Conservation (phyloP, 345 rosid species). For the Gossypium australe region DNA sequence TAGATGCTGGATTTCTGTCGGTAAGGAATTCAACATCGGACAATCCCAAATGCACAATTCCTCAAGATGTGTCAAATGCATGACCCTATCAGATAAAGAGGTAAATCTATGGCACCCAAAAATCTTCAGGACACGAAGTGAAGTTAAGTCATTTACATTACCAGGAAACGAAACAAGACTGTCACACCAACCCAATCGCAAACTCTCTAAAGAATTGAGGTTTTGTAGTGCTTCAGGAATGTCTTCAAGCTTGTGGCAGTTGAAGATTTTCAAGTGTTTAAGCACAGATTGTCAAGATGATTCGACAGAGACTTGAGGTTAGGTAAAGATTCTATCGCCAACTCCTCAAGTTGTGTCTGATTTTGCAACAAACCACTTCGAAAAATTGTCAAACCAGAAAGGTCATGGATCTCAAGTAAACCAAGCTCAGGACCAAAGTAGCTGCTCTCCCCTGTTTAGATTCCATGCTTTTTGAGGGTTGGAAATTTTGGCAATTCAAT, state of each 20-base stretch:
- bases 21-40: neutral
- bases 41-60: neutral
- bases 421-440: neutral
- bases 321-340: neutral
- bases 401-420: neutral
- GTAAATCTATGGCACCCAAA: neutral
- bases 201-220: neutral
- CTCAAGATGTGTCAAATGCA: constrained; percentile 1
- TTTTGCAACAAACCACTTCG: neutral
- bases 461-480: neutral
- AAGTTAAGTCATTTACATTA: neutral
- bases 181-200: neutral
- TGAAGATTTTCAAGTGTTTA: neutral
- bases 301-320: neutral
- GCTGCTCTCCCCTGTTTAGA: neutral
- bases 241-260: neutral
- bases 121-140: neutral
- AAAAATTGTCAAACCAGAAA: neutral
- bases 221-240: neutral
- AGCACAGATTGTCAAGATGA: neutral
- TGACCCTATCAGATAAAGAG: neutral
- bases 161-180: neutral
- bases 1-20: neutral
- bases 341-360: neutral
- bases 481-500: neutral